Evolutionary conservation across 164 flowering plant species (phyloP).

Genomic region (Magnolia officinalis): DNA sequence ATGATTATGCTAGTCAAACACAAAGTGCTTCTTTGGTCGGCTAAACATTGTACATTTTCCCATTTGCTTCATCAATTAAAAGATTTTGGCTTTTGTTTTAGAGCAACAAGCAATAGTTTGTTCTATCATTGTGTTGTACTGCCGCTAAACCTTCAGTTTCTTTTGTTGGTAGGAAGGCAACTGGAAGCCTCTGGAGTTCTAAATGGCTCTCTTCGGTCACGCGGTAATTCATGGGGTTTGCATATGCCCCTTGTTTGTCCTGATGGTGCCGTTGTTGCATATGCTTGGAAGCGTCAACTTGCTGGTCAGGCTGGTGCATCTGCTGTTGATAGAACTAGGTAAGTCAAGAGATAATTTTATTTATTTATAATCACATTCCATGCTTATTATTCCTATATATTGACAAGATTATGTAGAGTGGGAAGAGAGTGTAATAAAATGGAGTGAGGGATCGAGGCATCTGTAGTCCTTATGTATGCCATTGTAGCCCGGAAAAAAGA

Average conservation of each 20-base stretch:
- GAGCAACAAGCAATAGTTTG: background rate
- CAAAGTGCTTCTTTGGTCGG: background rate
- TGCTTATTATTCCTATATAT: background rate
- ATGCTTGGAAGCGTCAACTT: conserved; percentile 99
- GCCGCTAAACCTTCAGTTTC: background rate
- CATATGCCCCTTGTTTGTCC: conserved; percentile 99
- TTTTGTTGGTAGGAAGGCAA: conserved; percentile 57
- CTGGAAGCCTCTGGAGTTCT: conserved; percentile 88
- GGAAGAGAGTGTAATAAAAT: background rate
- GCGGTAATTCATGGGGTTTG: conserved; percentile 93
- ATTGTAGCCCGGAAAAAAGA: too few relatives aligned
- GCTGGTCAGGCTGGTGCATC: conserved; percentile 99
- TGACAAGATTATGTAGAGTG: background rate
- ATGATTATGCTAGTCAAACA: background rate
- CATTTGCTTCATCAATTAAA: background rate
- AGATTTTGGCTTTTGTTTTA: background rate
- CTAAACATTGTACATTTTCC: background rate
- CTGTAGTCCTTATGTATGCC: too few relatives aligned
- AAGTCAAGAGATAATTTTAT: background rate
- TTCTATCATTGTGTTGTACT: background rate
- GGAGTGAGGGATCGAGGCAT: too few relatives aligned
- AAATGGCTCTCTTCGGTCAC: conserved; percentile 68
- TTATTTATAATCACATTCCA: background rate
- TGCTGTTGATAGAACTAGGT: conserved; percentile 97
- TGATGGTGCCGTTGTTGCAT: conserved; percentile 97